These are phyloP conservation scores for Phaffia australis DNA, from an alignment of 768 basidiomycete genomes.

Conservation along the genomic window DNA sequence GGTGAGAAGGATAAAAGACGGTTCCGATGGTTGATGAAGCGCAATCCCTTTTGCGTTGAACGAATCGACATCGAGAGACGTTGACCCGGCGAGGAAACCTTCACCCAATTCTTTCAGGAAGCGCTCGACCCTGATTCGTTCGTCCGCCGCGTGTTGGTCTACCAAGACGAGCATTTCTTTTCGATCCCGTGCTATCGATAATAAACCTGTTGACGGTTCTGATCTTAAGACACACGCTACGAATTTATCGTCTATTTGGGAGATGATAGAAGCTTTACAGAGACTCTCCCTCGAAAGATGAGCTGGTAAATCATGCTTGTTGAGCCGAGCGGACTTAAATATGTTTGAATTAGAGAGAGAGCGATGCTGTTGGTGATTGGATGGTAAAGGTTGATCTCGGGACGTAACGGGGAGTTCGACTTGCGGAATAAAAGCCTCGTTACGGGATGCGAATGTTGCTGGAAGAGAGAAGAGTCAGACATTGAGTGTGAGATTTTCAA, in stretches of 20 bases:
- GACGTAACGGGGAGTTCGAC: background rate
- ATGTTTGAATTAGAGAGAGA: background rate
- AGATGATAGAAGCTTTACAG: slow-evolving; percentile 48
- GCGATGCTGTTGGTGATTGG: background rate
- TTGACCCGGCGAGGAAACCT: slow-evolving; percentile 42
- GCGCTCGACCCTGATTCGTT: slow-evolving; percentile 78
- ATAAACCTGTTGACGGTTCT: slow-evolving; percentile 37
- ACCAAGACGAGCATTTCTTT: slow-evolving; percentile 54
- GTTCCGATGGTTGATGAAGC: background rate
- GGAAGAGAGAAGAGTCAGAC: background rate
- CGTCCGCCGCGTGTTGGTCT: slow-evolving; percentile 98
- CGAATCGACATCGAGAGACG: background rate
- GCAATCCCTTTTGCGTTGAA: background rate
- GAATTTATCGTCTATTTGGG: slow-evolving; percentile 85
- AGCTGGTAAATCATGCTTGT: background rate
- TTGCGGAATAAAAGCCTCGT: background rate
- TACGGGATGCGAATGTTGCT: slow-evolving; percentile 9
- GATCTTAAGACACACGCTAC: slow-evolving; percentile 51
- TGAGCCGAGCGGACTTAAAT: background rate
- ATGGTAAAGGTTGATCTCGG: background rate
- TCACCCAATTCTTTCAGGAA: slow-evolving; percentile 65
- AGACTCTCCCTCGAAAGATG: background rate
- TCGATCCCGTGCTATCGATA: slow-evolving; percentile 2
- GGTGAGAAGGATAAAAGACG: slow-evolving; percentile 12
- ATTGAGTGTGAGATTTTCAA: background rate